Percentiles rank a stretch among this genome's conserved stretches.
Conservation (phyloP, 2,329 filamentous ascomycete species). For the Mariannaea sp. region DNA sequence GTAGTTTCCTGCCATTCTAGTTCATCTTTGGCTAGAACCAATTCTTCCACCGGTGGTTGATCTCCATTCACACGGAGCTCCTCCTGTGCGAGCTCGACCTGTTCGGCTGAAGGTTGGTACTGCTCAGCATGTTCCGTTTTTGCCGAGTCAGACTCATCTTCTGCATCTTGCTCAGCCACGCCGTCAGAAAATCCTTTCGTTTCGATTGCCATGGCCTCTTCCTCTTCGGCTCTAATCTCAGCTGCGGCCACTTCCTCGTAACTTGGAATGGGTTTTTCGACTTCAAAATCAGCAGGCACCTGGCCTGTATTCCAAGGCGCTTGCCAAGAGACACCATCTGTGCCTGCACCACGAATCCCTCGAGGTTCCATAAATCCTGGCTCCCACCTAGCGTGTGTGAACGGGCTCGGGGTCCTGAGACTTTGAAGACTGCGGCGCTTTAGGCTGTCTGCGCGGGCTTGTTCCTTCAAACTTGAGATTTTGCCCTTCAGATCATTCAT, state of each 20-base stretch:
- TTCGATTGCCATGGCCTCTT: neutral
- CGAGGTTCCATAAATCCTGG: constrained; percentile 34
- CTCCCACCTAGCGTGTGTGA: constrained; percentile 66
- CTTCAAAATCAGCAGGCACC: constrained; percentile 14
- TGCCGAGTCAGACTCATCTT: constrained; percentile 19
- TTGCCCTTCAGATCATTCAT: constrained; percentile 85
- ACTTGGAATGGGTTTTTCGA: constrained; percentile 2
- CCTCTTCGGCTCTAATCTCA: constrained; percentile 11
- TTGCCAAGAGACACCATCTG: constrained; percentile 28
- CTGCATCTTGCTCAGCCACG: neutral
- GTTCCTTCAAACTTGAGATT: constrained; percentile 78
- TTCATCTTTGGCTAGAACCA: neutral
- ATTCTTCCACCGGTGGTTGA: constrained; percentile 21
- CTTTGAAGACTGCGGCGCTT: constrained; percentile 78
- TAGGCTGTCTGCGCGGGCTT: constrained; percentile 78
- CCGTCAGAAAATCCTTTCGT: neutral
- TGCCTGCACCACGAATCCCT: constrained; percentile 25
- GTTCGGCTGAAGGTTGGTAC: neutral
- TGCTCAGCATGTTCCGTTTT: constrained; percentile 35
- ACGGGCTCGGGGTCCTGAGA: constrained; percentile 75
- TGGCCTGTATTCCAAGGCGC: constrained; percentile 21
- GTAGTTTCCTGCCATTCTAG: too few relatives aligned
- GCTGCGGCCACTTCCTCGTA: constrained; percentile 17
- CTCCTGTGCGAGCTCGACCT: neutral
- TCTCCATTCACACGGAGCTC: constrained; percentile 34